These are phyloP conservation scores for Trametes gibbosa DNA, from an alignment of 768 basidiomycete species.

Conservation along the genomic window DNA sequence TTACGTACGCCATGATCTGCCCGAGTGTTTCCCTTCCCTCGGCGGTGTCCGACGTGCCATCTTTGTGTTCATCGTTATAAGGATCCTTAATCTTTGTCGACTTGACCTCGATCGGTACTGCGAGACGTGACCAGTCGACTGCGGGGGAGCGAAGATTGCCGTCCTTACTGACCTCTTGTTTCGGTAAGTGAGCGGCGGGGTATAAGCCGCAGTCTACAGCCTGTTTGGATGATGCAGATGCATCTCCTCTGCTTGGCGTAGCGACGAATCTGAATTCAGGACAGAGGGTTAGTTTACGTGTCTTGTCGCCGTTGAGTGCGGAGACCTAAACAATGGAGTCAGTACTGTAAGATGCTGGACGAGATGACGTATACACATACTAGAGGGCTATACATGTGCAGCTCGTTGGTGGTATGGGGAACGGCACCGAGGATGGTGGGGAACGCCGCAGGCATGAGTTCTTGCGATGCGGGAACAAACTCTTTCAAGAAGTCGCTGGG, in stretches of 20 bases:
- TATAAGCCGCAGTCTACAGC: not conserved
- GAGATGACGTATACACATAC: not conserved
- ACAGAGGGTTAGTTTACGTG: not conserved
- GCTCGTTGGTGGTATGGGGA: not conserved
- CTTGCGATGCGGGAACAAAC: not conserved
- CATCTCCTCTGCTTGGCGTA: not conserved
- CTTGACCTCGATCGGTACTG: conserved; percentile 3
- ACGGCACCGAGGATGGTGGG: not conserved
- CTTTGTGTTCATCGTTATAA: not conserved
- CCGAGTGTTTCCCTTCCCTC: not conserved
- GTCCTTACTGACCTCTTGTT: not conserved
- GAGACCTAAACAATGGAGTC: not conserved
- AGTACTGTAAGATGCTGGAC: not conserved
- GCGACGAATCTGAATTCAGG: not conserved
- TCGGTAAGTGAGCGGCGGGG: not conserved
- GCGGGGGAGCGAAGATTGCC: not conserved
- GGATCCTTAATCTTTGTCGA: not conserved
- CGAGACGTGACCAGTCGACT: conserved; percentile 1
- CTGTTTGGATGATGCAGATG: too few species aligned
- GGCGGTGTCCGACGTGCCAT: too few species aligned
- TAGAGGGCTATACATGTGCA: not conserved
- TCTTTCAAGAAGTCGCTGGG: not conserved
- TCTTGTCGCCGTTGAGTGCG: not conserved
- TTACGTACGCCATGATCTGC: not conserved
- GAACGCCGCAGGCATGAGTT: not conserved